Percentiles rank a stretch among this genome's conserved stretches.
Conservation (phyloP, 352 stramenopile genomes). For the Phytophthora citricola region DNA sequence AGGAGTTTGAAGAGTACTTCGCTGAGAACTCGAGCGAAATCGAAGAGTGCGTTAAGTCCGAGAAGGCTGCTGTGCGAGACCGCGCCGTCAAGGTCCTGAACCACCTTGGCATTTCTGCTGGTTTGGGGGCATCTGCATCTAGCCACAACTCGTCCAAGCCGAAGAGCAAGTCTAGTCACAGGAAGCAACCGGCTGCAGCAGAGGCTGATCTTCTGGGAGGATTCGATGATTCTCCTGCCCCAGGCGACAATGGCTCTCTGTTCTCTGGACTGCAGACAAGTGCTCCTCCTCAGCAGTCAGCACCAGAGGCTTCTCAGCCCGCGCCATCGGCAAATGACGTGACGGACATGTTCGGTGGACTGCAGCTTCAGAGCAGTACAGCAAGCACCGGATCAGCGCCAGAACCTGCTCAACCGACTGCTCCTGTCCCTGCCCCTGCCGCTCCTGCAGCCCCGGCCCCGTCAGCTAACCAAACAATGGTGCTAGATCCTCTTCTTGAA, state of each 20-base stretch:
- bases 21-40: slow-evolving; percentile 81
- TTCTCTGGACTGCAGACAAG: slow-evolving; percentile 73
- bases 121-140: slow-evolving; percentile 32
- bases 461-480: slow-evolving; percentile 50
- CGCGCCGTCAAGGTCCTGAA: slow-evolving; percentile 81
- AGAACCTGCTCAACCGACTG: slow-evolving; percentile 26
- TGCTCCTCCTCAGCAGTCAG: slow-evolving; percentile 32
- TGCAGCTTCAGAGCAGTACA: slow-evolving; percentile 66
- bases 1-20: slow-evolving; percentile 89
- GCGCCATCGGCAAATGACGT: slow-evolving; percentile 41
- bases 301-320: slow-evolving; percentile 30
- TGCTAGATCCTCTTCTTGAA: slow-evolving; percentile 77
- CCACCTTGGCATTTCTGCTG: slow-evolving; percentile 56
- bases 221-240: slow-evolving; percentile 63
- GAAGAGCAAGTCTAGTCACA: slow-evolving; percentile 41
- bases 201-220: slow-evolving; percentile 77
- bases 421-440: slow-evolving; percentile 24
- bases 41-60: slow-evolving; percentile 69
- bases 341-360: slow-evolving; percentile 81
- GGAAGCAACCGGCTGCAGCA: slow-evolving; percentile 43
- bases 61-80: slow-evolving; percentile 82
- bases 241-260: slow-evolving; percentile 44
- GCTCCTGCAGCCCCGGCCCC: slow-evolving; percentile 30
- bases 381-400: slow-evolving; percentile 19
- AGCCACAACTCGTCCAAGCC: slow-evolving; percentile 35